Evolutionary conservation across 441 rosid species (phyloP), one percentile per base, ranked within the genome.

Genomic region (Dalechampia spathulata): DNA sequence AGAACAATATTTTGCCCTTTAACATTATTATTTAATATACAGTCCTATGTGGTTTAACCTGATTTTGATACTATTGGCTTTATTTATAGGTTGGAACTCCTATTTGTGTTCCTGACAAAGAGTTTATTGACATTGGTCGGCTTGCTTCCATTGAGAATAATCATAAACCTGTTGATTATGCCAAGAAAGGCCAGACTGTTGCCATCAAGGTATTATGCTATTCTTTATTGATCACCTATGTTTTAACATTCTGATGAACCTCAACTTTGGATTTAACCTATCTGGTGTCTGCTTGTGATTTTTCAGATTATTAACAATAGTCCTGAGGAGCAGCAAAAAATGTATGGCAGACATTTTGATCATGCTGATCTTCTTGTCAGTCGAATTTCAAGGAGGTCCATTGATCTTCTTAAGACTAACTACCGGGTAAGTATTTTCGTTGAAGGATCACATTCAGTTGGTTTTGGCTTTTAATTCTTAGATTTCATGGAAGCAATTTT

Each of bases 261-360:
- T 30, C 1, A 11, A 13, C 4, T 28, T 42, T 10, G 22, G 34
- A 41, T 37, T n/a, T 40, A 23, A 23, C 32, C 41, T 32, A 20
- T 32, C 25, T 40, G 49, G 49, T 38, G 23, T 25, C n/a, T n/a
- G n/a, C 45, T 30, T 64, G 43, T 57, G 36, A 38, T 51, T 41
- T 66, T 49, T 60, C 75, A 93, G 99, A 90, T 93, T 38, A 72
- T 73, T 58, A 92, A 85, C 48, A 66, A 78, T 47, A 93, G 79
- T 64, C 52, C 93, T 2, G 96, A 93, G 68, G 97, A 87, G 72
- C 90, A 83, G 62, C 97, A 93, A 68, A 93, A 90, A 65, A 90
- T 85, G 95, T 84, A 51, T 67, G 96, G 96, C 26, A 82, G 97
- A 71, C 99, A 93, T 64, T 90, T 93, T 69, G 97, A 93, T 51